Evolutionary conservation across 805 yeast genomes (phyloP).

Genomic region (Starmera amethionina): DNA sequence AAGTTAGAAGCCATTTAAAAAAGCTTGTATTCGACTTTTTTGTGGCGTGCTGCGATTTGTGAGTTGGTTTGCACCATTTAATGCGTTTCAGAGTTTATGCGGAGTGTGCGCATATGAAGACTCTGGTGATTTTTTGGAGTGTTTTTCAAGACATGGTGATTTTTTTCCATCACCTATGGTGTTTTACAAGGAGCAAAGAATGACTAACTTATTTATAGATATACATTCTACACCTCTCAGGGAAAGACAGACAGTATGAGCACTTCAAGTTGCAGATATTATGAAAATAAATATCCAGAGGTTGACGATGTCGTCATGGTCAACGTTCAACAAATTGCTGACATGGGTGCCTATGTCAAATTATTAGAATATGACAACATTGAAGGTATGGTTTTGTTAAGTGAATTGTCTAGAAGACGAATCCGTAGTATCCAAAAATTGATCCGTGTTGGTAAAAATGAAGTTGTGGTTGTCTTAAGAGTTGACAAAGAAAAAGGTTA

Average conservation of each 20-base stretch:
- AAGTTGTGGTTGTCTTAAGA: conserved; percentile 94
- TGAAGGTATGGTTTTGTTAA: conserved; percentile 95
- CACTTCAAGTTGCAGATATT: conserved; percentile 87
- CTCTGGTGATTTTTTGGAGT: too few species aligned
- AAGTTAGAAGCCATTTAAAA: too few species aligned
- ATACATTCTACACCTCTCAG: neutral
- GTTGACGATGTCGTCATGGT: conserved; percentile 99
- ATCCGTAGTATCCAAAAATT: conserved; percentile 95
- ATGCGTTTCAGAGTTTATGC: too few species aligned
- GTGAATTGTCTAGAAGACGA: conserved; percentile 97
- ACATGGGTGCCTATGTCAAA: conserved; percentile 98
- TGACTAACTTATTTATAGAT: neutral
- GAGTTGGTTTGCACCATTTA: too few species aligned
- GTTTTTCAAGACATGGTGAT: too few species aligned
- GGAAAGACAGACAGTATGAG: conserved; percentile 39
- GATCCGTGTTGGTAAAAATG: conserved; percentile 96
- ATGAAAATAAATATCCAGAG: conserved; percentile 97
- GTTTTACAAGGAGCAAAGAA: too few species aligned
- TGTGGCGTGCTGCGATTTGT: too few species aligned
- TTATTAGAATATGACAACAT: conserved; percentile 94
- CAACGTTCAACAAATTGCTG: conserved; percentile 96
- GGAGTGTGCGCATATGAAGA: too few species aligned
- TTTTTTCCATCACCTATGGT: too few species aligned
- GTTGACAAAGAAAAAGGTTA: conserved; percentile 98
- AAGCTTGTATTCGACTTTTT: too few species aligned